Percentiles rank a stretch among this genome's conserved stretches.
These are phyloP conservation scores for Lactarius sp. DNA, from an alignment of 768 basidiomycete genomes.

Conservation along the genomic window DNA sequence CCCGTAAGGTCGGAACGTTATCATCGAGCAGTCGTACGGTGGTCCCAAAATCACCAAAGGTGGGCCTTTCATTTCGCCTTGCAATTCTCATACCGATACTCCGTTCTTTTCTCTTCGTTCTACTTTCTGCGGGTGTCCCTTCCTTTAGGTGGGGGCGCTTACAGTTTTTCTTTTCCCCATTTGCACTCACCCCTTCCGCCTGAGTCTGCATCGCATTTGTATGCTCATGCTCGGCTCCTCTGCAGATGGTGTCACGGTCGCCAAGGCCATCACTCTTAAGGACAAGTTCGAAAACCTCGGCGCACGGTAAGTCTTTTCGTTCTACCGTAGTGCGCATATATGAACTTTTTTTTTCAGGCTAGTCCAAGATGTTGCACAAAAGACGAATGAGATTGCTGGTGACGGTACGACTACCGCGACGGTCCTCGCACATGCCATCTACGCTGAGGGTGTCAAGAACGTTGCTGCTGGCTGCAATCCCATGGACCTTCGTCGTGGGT, in stretches of 20 bases:
- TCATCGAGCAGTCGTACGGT: slow-evolving; percentile 91
- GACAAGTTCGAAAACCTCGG: slow-evolving; percentile 99
- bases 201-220: neutral
- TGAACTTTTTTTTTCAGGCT: slow-evolving; percentile 46
- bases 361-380: slow-evolving; percentile 91
- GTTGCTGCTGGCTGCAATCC: slow-evolving; percentile 99
- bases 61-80: slow-evolving; percentile 31
- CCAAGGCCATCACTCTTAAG: slow-evolving; percentile 89
- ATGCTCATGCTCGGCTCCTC: slow-evolving; percentile 1
- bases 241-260: slow-evolving; percentile 93
- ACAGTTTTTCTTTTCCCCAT: neutral
- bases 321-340: neutral
- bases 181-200: neutral
- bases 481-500: slow-evolving; percentile 98
- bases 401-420: slow-evolving; percentile 99
- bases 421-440: slow-evolving; percentile 94
- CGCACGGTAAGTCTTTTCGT: slow-evolving; percentile 67
- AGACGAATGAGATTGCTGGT: slow-evolving; percentile 95
- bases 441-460: slow-evolving; percentile 98
- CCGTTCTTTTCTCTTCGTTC: neutral
- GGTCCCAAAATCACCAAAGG: slow-evolving; percentile 96
- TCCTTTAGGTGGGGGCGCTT: neutral
- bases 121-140: neutral
- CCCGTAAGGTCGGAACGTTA: slow-evolving; percentile 83
- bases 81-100: neutral